These are phyloP conservation scores for Penicillium cinerascens DNA, from an alignment of 495 filamentous ascomycete species.

Conservation along the genomic window DNA sequence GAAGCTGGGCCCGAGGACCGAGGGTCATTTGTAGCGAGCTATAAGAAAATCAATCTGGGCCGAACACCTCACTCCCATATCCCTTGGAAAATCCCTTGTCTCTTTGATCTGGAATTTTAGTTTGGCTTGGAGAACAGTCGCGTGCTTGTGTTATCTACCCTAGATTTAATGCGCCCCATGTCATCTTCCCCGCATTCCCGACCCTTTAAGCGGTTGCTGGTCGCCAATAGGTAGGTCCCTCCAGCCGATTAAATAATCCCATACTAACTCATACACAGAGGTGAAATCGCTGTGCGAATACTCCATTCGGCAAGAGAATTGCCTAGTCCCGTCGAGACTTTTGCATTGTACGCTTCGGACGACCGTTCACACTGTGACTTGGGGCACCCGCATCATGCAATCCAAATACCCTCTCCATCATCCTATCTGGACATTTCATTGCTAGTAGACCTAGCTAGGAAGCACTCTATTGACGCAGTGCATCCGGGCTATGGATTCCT, in stretches of 20 bases:
- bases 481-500: slow-evolving; percentile 65
- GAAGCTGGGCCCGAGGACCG: slow-evolving; percentile 16
- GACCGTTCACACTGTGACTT: slow-evolving; percentile 52
- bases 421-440: slow-evolving; percentile 50
- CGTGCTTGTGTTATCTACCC: slow-evolving; percentile 4
- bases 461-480: slow-evolving; percentile 52
- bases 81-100: neutral
- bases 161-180: slow-evolving; percentile 10
- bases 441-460: slow-evolving; percentile 43
- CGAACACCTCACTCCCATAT: neutral
- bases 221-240: slow-evolving; percentile 52
- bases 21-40: slow-evolving; percentile 6
- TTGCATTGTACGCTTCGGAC: slow-evolving; percentile 49
- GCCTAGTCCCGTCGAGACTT: slow-evolving; percentile 44
- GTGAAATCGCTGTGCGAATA: slow-evolving; percentile 60
- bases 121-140: neutral
- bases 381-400: slow-evolving; percentile 41
- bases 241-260: slow-evolving; percentile 8
- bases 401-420: slow-evolving; percentile 47
- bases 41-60: neutral
- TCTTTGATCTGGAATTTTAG: neutral
- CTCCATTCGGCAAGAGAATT: slow-evolving; percentile 54
- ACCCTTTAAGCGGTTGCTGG: slow-evolving; percentile 50
- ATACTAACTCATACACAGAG: slow-evolving; percentile 30
- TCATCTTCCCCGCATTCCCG: slow-evolving; percentile 25